Base-by-base conservation (phyloP, 2,329 filamentous ascomycete species). In the Mycogone perniciosa region DNA sequence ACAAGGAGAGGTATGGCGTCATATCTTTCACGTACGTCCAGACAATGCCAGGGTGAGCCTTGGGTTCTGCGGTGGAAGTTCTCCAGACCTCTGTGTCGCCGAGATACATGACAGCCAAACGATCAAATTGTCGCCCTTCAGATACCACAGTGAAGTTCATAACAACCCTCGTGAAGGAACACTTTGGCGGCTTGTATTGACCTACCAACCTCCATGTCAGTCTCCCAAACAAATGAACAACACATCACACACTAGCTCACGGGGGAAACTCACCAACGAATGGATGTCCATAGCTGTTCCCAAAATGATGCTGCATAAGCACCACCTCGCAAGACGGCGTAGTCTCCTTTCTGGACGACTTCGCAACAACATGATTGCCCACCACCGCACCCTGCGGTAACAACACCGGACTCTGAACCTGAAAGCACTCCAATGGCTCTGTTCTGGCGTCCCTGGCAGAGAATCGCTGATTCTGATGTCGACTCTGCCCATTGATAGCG, bases 1-100 rank as follows among this genome's bases (percentile, higher is more conserved):
- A 90, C 9, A 93, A 70, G 4, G 79, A 74, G 11, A 85, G 69
- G 62, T 84, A 91, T 48, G 79, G 75, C 1, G 85, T 87, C 80
- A 90, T 82, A 63, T 95, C 88, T 66, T 92, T 93, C 49, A 84
- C 71, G 62, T 88, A 89, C 1, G 79, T 82, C 86, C 86, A 92
- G 41, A 77, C 71, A 55, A 93, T 90, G 6, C 88, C 88, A 26
- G 76, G 76, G 4, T 70, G 59, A 4, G 60, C 57, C 0, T 82
- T 88, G 1, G 89, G 88, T 68, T 95, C 86, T 4, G 88, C 86
- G 1, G 89, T 95, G 5, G 87, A 90, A 2, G 88, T 91, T 27
- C 88, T 76, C 74, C 86, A 93, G n/a, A 95, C 76, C 64, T 95
- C 88, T 7, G 80, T 82, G 64, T 92, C 86, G 38, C 81, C 82